Evolutionary conservation across 108 stramenopile species (phyloP).

Genomic region (Conticribra weissflogii): DNA sequence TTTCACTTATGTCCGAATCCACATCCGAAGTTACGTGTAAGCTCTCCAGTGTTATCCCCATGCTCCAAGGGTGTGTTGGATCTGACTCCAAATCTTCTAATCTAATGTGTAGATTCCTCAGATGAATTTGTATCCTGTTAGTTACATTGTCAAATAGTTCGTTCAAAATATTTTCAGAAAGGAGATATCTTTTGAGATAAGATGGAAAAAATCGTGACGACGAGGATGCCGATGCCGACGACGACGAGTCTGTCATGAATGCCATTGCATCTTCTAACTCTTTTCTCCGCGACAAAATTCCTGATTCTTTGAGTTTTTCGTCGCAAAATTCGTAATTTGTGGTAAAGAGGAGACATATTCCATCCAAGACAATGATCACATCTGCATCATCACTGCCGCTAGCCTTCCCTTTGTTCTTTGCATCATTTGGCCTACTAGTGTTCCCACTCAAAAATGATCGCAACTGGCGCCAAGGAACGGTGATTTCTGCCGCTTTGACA

Average conservation of each 20-base stretch:
- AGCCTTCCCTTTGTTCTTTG: not conserved
- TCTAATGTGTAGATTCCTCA: slow-evolving; percentile 69
- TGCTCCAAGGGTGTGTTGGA: slow-evolving; percentile 54
- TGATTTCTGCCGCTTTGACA: slow-evolving; percentile 55
- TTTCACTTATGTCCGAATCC: not conserved
- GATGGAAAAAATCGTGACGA: slow-evolving; percentile 14
- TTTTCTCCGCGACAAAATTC: slow-evolving; percentile 1
- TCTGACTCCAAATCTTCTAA: slow-evolving; percentile 65
- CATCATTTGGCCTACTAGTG: not conserved
- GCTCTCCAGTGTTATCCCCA: slow-evolving; percentile 69
- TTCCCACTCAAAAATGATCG: slow-evolving; percentile 8
- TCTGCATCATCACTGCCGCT: slow-evolving; percentile 36
- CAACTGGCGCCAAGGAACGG: slow-evolving; percentile 69
- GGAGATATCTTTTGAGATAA: slow-evolving; percentile 44
- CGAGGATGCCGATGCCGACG: slow-evolving; percentile 8
- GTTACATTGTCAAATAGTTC: slow-evolving; percentile 38
- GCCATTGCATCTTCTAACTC: slow-evolving; percentile 13
- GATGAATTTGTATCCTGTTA: slow-evolving; percentile 66
- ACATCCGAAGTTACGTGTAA: slow-evolving; percentile 67
- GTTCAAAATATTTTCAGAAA: slow-evolving; percentile 57
- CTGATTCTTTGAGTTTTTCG: slow-evolving; percentile 26
- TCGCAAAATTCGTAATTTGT: slow-evolving; percentile 59
- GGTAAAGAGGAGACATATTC: slow-evolving; percentile 47
- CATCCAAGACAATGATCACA: slow-evolving; percentile 63
- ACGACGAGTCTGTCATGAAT: slow-evolving; percentile 1